Percentiles rank a stretch among this genome's conserved stretches.
Conservation (phyloP, 352 stramenopile genomes). For the Phytophthora ohioensis region DNA sequence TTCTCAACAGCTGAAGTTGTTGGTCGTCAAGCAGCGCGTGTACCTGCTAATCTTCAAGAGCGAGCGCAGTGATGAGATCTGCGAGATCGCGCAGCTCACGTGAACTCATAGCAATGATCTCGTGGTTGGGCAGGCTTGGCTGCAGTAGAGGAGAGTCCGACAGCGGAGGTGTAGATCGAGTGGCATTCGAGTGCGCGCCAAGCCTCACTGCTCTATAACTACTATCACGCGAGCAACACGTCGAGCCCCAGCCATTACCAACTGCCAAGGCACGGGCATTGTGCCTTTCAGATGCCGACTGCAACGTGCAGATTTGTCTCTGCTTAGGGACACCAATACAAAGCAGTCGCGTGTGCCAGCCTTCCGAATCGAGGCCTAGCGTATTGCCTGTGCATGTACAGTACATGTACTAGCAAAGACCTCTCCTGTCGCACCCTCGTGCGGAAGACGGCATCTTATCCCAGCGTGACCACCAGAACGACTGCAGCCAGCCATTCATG, state of each 20-base stretch:
- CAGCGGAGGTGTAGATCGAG: background rate
- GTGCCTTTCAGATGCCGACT: conserved; percentile 15
- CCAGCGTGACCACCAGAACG: conserved; percentile 3
- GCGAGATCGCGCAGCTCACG: background rate
- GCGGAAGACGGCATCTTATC: conserved; percentile 4
- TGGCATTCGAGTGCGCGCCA: background rate
- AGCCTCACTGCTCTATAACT: conserved; percentile 19
- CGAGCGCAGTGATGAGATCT: too few species aligned
- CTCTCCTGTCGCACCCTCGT: too few species aligned
- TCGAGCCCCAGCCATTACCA: conserved; percentile 26
- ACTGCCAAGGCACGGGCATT: conserved; percentile 7
- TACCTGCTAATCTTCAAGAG: conserved; percentile 5
- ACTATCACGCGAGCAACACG: conserved; percentile 21
- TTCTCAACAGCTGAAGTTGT: conserved; percentile 12
- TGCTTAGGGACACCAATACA: background rate
- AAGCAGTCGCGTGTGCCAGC: background rate
- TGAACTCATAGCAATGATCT: background rate
- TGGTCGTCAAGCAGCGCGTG: background rate
- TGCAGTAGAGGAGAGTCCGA: conserved; percentile 35
- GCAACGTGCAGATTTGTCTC: conserved; percentile 11
- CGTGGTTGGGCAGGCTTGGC: conserved; percentile 3
- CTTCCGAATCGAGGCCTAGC: background rate
- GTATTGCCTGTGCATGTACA: background rate
- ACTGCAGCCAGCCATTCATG: conserved; percentile 26
- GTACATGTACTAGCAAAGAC: background rate